Conservation (phyloP, 2,329 filamentous ascomycete species). For the Paraphoma chrysanthemicola region DNA sequence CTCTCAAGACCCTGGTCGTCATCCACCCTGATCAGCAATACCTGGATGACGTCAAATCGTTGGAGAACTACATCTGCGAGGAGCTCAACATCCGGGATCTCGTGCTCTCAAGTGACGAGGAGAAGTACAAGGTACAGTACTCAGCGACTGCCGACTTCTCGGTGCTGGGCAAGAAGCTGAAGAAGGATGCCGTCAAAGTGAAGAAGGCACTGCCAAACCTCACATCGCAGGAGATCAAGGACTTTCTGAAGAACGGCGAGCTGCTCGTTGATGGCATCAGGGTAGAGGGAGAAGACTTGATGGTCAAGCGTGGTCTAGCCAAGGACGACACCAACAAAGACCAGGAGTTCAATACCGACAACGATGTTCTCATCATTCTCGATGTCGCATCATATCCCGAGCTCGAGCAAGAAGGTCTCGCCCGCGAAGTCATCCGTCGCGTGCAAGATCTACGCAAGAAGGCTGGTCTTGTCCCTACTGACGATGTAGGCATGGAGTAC, state of each 20-base stretch:
- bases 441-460: conserved; percentile 94
- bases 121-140: conserved; percentile 90
- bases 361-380: conserved; percentile 90
- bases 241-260: conserved; percentile 74
- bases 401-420: conserved; percentile 85
- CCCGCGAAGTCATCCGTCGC: conserved; percentile 89
- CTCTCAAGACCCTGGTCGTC: conserved; percentile 86
- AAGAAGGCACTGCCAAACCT: conserved; percentile 87
- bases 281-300: conserved; percentile 81
- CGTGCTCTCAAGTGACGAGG: conserved; percentile 84
- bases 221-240: conserved; percentile 80
- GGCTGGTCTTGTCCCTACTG: conserved; percentile 86
- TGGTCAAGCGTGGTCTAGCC: conserved; percentile 79
- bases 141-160: conserved; percentile 92
- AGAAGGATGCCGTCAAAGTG: conserved; percentile 90
- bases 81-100: conserved; percentile 91
- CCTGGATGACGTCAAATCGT: conserved; percentile 82
- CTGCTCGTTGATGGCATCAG: conserved; percentile 87
- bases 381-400: conserved; percentile 83
- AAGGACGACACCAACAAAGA: conserved; percentile 74
- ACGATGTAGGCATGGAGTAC: conserved; percentile 97
- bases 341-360: conserved; percentile 86
- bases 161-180: conserved; percentile 92
- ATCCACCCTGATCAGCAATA: conserved; percentile 85
- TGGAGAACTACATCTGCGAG: conserved; percentile 88